Evolutionary conservation across 768 basidiomycete species (phyloP).

Genomic region (Phylloporus arenicola): DNA sequence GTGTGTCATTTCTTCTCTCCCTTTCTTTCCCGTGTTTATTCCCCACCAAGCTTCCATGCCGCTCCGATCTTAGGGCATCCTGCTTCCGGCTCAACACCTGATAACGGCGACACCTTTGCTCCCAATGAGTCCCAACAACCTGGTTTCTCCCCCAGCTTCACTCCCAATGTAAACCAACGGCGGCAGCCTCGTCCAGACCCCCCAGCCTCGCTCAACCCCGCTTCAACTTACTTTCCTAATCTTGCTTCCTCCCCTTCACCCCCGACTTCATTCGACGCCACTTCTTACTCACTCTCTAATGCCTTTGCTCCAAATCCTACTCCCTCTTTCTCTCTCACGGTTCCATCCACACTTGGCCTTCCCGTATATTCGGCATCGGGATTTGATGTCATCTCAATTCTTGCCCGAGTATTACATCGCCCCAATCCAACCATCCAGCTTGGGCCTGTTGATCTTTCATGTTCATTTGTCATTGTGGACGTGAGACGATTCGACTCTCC

Average conservation of each 20-base stretch:
- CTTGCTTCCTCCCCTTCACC: not conserved
- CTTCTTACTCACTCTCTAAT: conserved; percentile 5
- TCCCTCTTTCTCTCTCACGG: conserved; percentile 8
- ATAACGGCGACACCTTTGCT: not conserved
- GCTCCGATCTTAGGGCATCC: conserved; percentile 15
- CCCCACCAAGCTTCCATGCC: conserved; percentile 19
- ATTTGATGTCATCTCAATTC: conserved; percentile 81
- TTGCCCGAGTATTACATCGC: conserved; percentile 71
- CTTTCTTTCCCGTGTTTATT: conserved; percentile 9
- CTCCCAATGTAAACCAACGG: not conserved
- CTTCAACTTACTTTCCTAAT: conserved; percentile 6
- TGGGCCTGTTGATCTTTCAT: conserved; percentile 89
- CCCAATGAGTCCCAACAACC: not conserved
- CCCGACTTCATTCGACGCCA: conserved; percentile 2
- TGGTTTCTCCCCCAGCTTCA: not conserved
- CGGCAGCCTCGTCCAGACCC: conserved; percentile 6
- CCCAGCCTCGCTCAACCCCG: conserved; percentile 1
- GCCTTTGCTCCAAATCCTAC: not conserved
- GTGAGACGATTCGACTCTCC: conserved; percentile 75
- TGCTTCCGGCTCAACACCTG: not conserved
- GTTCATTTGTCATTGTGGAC: conserved; percentile 90
- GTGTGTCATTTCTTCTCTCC: conserved; percentile 13
- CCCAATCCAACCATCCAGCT: conserved; percentile 70
- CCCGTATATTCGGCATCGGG: conserved; percentile 87
- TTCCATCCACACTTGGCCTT: conserved; percentile 33